These are phyloP conservation scores for Actinidia polygama DNA, from an alignment of 179 eudicot genomes.

Conservation along the genomic window DNA sequence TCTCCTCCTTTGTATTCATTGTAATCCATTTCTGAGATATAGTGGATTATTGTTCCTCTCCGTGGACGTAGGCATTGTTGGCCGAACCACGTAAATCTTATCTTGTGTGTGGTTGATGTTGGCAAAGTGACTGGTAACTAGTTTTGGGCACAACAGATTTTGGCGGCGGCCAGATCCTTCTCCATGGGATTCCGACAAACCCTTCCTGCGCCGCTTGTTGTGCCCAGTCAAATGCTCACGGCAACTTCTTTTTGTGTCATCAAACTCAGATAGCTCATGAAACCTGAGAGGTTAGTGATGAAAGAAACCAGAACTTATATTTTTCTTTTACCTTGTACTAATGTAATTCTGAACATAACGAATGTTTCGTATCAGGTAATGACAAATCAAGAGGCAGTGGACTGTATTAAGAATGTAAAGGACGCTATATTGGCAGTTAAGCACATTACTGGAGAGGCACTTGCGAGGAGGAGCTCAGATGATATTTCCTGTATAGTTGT, in stretches of 20 bases:
- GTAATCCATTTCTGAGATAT: no score
- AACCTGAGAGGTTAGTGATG: conserved; percentile 41
- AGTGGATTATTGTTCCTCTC: no score
- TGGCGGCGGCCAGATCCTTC: conserved; percentile 29
- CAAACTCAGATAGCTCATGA: conserved; percentile 53
- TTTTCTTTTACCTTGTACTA: no score
- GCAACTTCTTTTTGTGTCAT: conserved; percentile 48
- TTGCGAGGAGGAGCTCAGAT: conserved; percentile 46
- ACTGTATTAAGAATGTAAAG: conserved; percentile 48
- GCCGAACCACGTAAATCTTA: no score
- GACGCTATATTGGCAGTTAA: conserved; percentile 60
- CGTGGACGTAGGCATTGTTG: no score
- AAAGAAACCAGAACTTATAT: background rate
- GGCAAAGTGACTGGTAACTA: no score
- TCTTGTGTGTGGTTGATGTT: no score
- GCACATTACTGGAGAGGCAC: conserved; percentile 50
- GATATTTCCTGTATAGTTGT: conserved; percentile 60
- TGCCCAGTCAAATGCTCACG: conserved; percentile 54
- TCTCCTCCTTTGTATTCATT: no score
- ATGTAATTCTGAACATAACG: background rate
- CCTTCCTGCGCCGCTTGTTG: conserved; percentile 54
- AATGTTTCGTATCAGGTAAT: conserved; percentile 43
- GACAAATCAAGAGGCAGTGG: conserved; percentile 68
- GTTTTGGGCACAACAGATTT: no score
- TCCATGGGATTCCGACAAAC: conserved; percentile 29